Evolutionary conservation across 306 rosid species (phyloP), one percentile per base, ranked within the genome.

Genomic region (Potentilla sterilis): DNA sequence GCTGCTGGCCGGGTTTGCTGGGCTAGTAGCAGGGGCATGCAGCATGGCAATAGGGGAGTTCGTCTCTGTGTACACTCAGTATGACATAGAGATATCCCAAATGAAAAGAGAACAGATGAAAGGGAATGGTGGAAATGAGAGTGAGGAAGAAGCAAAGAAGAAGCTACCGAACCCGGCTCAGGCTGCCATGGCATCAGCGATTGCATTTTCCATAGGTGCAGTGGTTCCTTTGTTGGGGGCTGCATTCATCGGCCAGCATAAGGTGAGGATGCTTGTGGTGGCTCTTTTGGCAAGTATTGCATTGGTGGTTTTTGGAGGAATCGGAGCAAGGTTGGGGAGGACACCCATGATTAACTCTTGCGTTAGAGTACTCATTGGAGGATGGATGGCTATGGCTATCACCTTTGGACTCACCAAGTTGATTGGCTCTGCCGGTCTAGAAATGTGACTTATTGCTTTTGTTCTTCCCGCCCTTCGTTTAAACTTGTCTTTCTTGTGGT

Each of bases 1-100:
- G 87, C 82, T 88, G 37, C 80, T 88, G 0, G 89, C 91, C 0
- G 88, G 92, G 14, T 90, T 88, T 13, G 88, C 88, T 0, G 96
- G 92, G 6, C 72, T 88, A 14, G 84, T 85, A 2, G 88, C 89
- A 0, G 92, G 92, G 5, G 90, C 91, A 0, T 85, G 92, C 38
- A 86, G 89, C 43, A 83, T 90, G 96, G 86, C 87, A n/a, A 83
- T 90, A 1, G 89, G 90, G 15, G 92, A 80, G 76, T 90, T 86
- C 74, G 91, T 83, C 19, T 90, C 89, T 2, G 88, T 81, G 40
- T 73, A 82, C 80, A 82, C 89, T 62, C 90, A 86, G 3, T 74
- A 68, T 7, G 92, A 90, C 80, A 86, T 87, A 34, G 89, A 88
- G 77, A 37, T 57, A 21, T 74, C 91, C 44, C 87, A 81, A 48